Percentiles rank a stretch among this genome's conserved stretches.
Evolutionary conservation across 768 basidiomycete species (phyloP).

Genomic region (Pleurotus citrinopileatus): DNA sequence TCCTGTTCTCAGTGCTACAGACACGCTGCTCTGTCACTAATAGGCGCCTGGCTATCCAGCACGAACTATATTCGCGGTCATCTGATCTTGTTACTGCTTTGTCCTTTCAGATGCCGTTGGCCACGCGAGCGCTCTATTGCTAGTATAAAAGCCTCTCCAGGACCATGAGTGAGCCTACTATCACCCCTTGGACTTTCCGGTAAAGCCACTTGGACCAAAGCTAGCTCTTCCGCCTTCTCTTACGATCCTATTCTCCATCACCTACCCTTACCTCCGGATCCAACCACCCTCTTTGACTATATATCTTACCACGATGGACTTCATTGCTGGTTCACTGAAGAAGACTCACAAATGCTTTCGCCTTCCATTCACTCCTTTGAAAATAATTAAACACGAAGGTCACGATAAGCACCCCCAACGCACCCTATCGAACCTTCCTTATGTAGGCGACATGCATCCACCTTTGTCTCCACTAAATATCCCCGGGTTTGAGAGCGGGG

Average conservation of each 20-base stretch:
- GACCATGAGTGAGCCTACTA: too few species aligned
- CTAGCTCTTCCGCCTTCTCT: too few species aligned
- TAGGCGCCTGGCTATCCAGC: too few species aligned
- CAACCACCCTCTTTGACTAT: background rate
- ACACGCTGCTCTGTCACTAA: too few species aligned
- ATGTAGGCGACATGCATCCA: background rate
- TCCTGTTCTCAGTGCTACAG: too few species aligned
- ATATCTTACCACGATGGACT: background rate
- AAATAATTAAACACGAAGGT: background rate
- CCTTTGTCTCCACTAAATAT: background rate
- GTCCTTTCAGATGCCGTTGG: too few species aligned
- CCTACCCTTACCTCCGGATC: background rate
- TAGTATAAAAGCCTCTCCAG: too few species aligned
- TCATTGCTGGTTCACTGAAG: slow-evolving; percentile 1
- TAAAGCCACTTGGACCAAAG: background rate
- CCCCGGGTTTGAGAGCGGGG: background rate
- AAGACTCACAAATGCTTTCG: background rate
- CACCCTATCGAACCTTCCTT: background rate
- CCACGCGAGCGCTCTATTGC: too few species aligned
- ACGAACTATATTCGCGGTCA: too few species aligned
- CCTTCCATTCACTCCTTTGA: background rate
- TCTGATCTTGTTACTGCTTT: too few species aligned
- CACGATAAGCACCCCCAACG: background rate
- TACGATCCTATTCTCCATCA: too few species aligned
- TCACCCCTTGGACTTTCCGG: background rate